Conservation (phyloP, 768 basidiomycete species). For the Hirschioporus abietinus region DNA sequence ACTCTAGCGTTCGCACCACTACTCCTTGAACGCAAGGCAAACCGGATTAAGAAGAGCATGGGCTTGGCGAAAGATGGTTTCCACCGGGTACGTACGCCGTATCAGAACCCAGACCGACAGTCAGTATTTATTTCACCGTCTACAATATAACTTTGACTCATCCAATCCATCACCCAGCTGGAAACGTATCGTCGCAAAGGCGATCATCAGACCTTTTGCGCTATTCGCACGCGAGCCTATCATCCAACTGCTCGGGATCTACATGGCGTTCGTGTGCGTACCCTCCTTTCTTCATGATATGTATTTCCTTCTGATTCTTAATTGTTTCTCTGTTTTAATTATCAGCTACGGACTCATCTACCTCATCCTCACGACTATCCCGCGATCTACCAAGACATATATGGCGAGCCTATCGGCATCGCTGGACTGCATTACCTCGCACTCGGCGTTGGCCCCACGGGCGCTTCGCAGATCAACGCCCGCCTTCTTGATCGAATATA, state of each 20-base stretch:
- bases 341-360: constrained; percentile 4
- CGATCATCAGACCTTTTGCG: constrained; percentile 29
- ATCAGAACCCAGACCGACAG: neutral
- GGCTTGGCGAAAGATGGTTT: constrained; percentile 40
- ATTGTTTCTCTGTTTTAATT: neutral
- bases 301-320: neutral
- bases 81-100: constrained; percentile 8
- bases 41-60: constrained; percentile 36
- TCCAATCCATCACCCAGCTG: neutral
- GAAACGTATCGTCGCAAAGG: constrained; percentile 22
- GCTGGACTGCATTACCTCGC: constrained; percentile 25
- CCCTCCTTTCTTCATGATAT: neutral
- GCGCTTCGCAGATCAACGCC: constrained; percentile 17
- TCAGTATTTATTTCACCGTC: neutral
- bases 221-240: constrained; percentile 24
- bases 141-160: neutral
- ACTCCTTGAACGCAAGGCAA: constrained; percentile 30
- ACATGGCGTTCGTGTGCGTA: constrained; percentile 23
- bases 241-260: constrained; percentile 20
- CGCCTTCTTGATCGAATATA: constrained; percentile 20
- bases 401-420: constrained; percentile 22
- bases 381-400: constrained; percentile 13
- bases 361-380: constrained; percentile 10
- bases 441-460: constrained; percentile 24
- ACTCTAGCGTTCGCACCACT: constrained; percentile 4